Evolutionary conservation across 345 rosid genomes (phyloP).

Genomic region (Populus alba): DNA sequence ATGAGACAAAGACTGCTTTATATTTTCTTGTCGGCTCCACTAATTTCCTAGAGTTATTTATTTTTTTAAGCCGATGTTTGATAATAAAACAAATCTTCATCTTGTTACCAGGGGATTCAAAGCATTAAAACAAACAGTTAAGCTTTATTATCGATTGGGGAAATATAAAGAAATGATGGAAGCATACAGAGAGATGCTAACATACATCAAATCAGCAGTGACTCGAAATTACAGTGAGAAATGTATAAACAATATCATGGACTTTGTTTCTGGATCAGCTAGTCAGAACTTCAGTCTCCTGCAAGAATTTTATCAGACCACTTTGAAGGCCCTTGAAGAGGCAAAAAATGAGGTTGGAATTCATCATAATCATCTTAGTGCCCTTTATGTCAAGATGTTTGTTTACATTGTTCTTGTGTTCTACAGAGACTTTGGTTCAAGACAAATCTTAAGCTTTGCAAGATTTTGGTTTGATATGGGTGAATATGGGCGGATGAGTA

Average conservation of each 20-base stretch:
- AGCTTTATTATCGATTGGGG: slow-evolving; percentile 89
- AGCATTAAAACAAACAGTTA: slow-evolving; percentile 94
- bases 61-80: background rate
- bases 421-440: slow-evolving; percentile 98
- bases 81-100: slow-evolving; percentile 1
- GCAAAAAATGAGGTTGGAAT: slow-evolving; percentile 87
- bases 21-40: background rate
- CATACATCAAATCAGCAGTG: slow-evolving; percentile 95
- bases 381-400: slow-evolving; percentile 16
- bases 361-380: background rate
- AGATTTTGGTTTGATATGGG: slow-evolving; percentile 98
- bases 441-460: slow-evolving; percentile 97
- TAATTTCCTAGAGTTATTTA: background rate
- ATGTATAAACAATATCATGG: slow-evolving; percentile 98
- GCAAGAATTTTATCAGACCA: slow-evolving; percentile 92
- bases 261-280: slow-evolving; percentile 97
- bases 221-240: slow-evolving; percentile 96
- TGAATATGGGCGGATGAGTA: slow-evolving; percentile 94
- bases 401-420: slow-evolving; percentile 19
- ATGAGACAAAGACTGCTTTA: background rate
- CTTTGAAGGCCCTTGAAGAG: slow-evolving; percentile 95
- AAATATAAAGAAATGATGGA: slow-evolving; percentile 94
- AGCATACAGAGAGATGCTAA: slow-evolving; percentile 87
- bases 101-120: slow-evolving; percentile 81
- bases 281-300: slow-evolving; percentile 86